Evolutionary conservation across 805 yeast genomes (phyloP), one percentile per base, ranked within the genome.

Genomic region (Candida ponderosae): DNA sequence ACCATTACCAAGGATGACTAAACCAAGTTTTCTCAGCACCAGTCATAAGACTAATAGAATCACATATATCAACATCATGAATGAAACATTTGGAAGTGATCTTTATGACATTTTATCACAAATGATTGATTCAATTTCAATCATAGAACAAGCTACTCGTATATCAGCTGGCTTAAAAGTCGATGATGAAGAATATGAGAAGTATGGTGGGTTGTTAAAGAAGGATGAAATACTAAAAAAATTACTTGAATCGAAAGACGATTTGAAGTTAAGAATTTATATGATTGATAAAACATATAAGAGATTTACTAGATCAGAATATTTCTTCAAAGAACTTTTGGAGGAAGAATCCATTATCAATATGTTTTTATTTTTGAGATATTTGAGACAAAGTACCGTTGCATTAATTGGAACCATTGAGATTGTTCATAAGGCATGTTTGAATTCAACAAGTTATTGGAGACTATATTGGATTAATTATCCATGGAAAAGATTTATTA

Each of bases 331-430:
- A 30, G 67, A 61, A 5, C 42, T 66, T 13, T 38, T 65, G 15
- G 46, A 47, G 4, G 61, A 62, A 37, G 59, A 59, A 20, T 57
- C 61, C 5, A 55, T 60, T 17, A 61, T 62, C 24, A 58, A 63
- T 33, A 57, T 64, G 18, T 63, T 69, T 41, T 43, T 70, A 14
- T 62, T 63, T 34, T 38, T 70, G 4, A 54, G 69, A 40, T 68
- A 66, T 35, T 40, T 66, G 5, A 53, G 69, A 41, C 69, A 66
- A 38, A 51, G 69, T 1, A 63, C 72, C 2, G 60, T 65, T 18
- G 47, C 55, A 42, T 31, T 64, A n/a, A 32, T 62, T 5, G 41
- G 47, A 3, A 51, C 58, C 0, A 33, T 52, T 2, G 49, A 54
- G 3, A 40, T 56, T 14, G 41, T 61, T 13, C 24, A 40, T 15